These are phyloP conservation scores for Paramecium pentaurelia DNA, from an alignment of 73 alveolate species.

Conservation along the genomic window DNA sequence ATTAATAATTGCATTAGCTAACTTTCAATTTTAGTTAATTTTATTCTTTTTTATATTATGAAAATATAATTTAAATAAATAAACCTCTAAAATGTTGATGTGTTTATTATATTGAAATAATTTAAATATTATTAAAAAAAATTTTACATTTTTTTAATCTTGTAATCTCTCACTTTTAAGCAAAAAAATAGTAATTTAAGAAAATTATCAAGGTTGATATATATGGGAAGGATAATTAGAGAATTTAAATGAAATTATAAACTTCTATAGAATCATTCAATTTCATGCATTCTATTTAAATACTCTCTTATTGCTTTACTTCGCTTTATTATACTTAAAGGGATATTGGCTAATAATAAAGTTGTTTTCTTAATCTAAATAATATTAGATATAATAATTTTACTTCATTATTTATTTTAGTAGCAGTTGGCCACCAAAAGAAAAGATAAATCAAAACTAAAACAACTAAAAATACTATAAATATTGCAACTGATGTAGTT, in stretches of 20 bases:
- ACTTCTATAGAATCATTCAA: neutral
- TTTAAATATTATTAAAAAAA: too few relatives aligned
- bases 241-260: neutral
- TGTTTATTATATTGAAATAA: neutral
- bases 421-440: conserved; percentile 41
- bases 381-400: neutral
- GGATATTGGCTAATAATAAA: neutral
- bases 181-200: too few relatives aligned
- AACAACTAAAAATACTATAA: conserved; percentile 19
- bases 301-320: conserved; percentile 17
- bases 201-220: too few relatives aligned
- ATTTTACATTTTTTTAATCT: too few relatives aligned
- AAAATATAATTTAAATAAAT: neutral
- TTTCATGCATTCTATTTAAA: conserved; percentile 27
- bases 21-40: too few relatives aligned
- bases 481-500: neutral
- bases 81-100: neutral
- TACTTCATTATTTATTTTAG: conserved; percentile 34
- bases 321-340: neutral
- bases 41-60: neutral
- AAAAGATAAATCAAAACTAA: neutral
- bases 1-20: neutral
- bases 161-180: too few relatives aligned
- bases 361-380: neutral
- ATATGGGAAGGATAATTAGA: too few relatives aligned